Base-by-base conservation (phyloP, 345 rosid species). In the Salix viminalis region DNA sequence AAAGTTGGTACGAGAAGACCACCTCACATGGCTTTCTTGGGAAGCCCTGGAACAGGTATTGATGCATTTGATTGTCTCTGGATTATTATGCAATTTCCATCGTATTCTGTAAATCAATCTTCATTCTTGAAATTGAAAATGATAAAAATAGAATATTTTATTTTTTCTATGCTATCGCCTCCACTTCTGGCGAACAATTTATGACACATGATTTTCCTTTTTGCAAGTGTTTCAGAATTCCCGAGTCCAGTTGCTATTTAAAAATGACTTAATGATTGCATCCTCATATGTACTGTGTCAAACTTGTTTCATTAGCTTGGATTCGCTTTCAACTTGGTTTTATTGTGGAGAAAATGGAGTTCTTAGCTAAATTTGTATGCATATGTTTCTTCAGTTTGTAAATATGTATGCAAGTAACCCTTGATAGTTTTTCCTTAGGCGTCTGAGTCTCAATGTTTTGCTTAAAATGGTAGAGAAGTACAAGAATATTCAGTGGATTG, bases 11-110 rank as follows among this genome's bases (percentile, higher is more conserved):
- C 77, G 52, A 89, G 98, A 83, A 89, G 91, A 79, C 97, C 97
- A 83, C 98, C 98, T 5, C 99, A 96, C 79, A 96, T 96, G 99
- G 97, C 98, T 18, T 96, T 96, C 78, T 90, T 96, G 79, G 99
- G 98, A 41, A 96, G 92, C 77, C 99, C 99, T 62, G 98, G 98
- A 76, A 96, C 99, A 88, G 98, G 99, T 96, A 65, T 73, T 39
- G 61, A 50, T 2, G 56, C 7, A 28, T 24, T 37, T 21, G 18
- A 67, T 23, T 26, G 44, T 26, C 9, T 71, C 50, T 36, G 69
- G 24, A 75, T 26, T 3, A 75, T 73, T 42, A 44, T 75, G 34
- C 34, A 66, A 73, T 44, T 44, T 21, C 48, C 23, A 54, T 46
- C 26, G 11, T 18, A 23, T 41, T 13, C 58, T 3, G 18, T 68